These are phyloP conservation scores for Proliferodiscus dingleyae DNA, from an alignment of 2,329 filamentous ascomycete genomes.

Conservation along the genomic window DNA sequence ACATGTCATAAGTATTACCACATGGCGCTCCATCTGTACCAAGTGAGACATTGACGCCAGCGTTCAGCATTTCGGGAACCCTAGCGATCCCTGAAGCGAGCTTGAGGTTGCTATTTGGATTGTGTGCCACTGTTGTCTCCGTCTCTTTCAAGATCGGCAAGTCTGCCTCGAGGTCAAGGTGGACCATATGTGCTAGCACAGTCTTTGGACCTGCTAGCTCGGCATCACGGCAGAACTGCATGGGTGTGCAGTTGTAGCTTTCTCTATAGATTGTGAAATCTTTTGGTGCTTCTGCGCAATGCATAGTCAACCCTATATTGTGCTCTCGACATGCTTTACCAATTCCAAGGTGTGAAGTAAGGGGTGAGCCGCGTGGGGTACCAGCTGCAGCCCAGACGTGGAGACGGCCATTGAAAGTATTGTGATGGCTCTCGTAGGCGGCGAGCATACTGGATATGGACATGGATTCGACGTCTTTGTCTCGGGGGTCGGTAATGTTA, in stretches of 20 bases:
- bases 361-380: constrained; percentile 42
- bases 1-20: constrained; percentile 47
- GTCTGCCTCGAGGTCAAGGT: constrained; percentile 40
- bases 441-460: constrained; percentile 30
- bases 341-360: constrained; percentile 37
- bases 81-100: constrained; percentile 46
- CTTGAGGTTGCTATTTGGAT: constrained; percentile 47
- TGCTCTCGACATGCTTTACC: constrained; percentile 36
- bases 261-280: constrained; percentile 36
- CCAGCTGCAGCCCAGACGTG: constrained; percentile 44
- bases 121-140: constrained; percentile 44
- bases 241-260: constrained; percentile 38
- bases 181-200: constrained; percentile 48
- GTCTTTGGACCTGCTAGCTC: constrained; percentile 38
- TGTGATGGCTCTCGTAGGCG: constrained; percentile 35
- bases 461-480: constrained; percentile 35
- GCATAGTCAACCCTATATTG: constrained; percentile 42
- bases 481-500: constrained; percentile 34
- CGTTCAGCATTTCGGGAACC: constrained; percentile 40
- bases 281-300: constrained; percentile 40
- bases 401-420: constrained; percentile 37
- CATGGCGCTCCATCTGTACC: constrained; percentile 51
- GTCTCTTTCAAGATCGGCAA: constrained; percentile 36
- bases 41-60: constrained; percentile 42
- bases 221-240: constrained; percentile 38